These are phyloP conservation scores for Phlebopus sp. DNA, from an alignment of 1,284 basidiomycete species.

Conservation along the genomic window DNA sequence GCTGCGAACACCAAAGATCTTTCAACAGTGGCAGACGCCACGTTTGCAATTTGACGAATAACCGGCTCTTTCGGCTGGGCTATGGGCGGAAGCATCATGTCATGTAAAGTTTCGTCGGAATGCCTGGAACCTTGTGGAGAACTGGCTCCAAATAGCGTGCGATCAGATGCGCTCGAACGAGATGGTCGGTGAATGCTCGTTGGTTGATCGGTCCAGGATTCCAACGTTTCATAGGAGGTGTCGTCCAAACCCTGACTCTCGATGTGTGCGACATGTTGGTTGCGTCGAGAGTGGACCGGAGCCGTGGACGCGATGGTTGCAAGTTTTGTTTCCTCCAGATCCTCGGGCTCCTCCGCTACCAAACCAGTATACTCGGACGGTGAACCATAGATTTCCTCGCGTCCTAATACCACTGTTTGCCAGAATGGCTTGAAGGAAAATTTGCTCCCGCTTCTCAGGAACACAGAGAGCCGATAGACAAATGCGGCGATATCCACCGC, in stretches of 20 bases:
- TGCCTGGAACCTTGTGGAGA: conserved; percentile 42
- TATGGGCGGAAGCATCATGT: conserved; percentile 28
- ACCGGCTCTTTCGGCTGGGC: conserved; percentile 26
- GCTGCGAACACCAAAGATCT: conserved; percentile 66
- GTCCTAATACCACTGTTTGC: conserved; percentile 53
- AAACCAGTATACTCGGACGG: conserved; percentile 54
- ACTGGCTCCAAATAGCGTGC: conserved; percentile 48
- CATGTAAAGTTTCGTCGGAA: conserved; percentile 69
- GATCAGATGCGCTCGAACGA: conserved; percentile 49
- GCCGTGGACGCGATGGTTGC: not conserved
- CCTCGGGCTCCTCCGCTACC: conserved; percentile 52
- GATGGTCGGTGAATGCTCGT: conserved; percentile 39
- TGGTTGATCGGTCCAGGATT: conserved; percentile 47
- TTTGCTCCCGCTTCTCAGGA: conserved; percentile 42
- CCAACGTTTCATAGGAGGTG: conserved; percentile 27
- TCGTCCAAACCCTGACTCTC: conserved; percentile 29
- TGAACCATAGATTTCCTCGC: conserved; percentile 23
- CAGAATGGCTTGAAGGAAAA: conserved; percentile 51
- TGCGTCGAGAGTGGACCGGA: conserved; percentile 5
- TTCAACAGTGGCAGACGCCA: conserved; percentile 54
- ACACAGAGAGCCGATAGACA: conserved; percentile 47
- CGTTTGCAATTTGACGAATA: conserved; percentile 40
- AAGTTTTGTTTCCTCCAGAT: conserved; percentile 40
- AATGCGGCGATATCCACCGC: conserved; percentile 53
- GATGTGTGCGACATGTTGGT: conserved; percentile 23